Base-by-base conservation (phyloP, 257 asterid genomes). In the Solanum gracilifrons region DNA sequence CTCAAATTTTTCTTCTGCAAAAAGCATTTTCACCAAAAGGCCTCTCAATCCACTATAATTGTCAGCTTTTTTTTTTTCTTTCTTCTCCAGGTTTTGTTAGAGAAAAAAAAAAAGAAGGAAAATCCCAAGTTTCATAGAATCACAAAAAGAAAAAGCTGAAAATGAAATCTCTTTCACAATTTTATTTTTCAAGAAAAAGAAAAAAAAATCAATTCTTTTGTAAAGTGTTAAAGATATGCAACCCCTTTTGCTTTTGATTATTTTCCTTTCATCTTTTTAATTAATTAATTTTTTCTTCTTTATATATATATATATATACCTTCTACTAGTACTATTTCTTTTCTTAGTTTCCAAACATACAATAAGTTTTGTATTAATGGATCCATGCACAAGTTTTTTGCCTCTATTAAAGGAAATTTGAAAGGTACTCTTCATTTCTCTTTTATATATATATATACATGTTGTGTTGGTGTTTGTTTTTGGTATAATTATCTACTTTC, bases 131-230 rank as follows among this genome's bases (percentile, higher is more conserved):
- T 80, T 85, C 58, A 43, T 31, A 84, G 80, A 80, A 66, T 66
- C 73, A 82, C 62, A 87, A 66, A 87, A 88, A 87, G 89, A 46
- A 89, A 71, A 86, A 89, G 76, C 77, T 83, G 43, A 86, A 82
- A 88, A 86, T 86, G 85, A 86, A 79, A 29, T 68, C 43, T 80
- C 87, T 66, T 71, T 86, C 75, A 72, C 27, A 33, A 72, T 16
- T 5, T 32, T 15, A 31, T 71, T 31, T 71, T 71, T 31, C n/a
- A 71, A 6, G 73, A 80, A 8, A 62, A 15, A 48, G 48, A 23
- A 36, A 21, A 36, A 12, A 6, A 76, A 80, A 82, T 48, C 85
- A 48, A 82, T 48, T 80, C 41, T 7, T 29, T 85, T 51, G 32
- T 86, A 86, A 86, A 82, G 90, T n/a, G 79, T 23, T 29, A 77